Percentiles rank a stretch among this genome's conserved stretches.
Evolutionary conservation across 2,329 filamentous ascomycete species (phyloP).

Genomic region (Pyricularia grisea): DNA sequence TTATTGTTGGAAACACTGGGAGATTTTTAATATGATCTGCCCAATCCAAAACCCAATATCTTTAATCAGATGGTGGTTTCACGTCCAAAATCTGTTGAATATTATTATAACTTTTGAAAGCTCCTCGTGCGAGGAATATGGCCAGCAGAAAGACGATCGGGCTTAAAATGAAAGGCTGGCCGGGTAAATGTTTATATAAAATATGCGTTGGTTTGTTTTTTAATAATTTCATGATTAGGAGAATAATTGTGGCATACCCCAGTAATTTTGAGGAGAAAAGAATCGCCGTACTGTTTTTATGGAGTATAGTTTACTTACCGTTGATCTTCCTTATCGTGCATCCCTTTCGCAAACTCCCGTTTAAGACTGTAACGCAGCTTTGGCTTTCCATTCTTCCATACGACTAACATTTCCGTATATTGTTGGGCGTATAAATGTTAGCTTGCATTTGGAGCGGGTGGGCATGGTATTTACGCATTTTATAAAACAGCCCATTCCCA

Average conservation of each 20-base stretch:
- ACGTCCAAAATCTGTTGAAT: not conserved
- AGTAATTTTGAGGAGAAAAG: too few species aligned
- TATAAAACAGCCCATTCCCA: slow-evolving; percentile 6
- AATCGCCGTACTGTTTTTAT: not conserved
- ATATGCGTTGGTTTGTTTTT: not conserved
- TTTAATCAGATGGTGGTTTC: not conserved
- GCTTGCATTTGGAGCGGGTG: not conserved
- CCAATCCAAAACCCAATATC: slow-evolving; percentile 1
- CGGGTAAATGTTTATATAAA: not conserved
- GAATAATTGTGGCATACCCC: not conserved
- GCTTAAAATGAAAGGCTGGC: not conserved
- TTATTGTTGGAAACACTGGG: not conserved
- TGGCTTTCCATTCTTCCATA: slow-evolving; percentile 4
- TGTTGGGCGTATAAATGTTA: not conserved
- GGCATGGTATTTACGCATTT: not conserved
- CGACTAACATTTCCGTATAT: slow-evolving; percentile 5
- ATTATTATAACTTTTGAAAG: not conserved
- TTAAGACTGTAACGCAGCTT: slow-evolving; percentile 3
- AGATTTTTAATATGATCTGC: not conserved
- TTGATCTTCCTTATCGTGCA: slow-evolving; percentile 1
- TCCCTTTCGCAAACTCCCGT: not conserved
- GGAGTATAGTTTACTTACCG: not conserved
- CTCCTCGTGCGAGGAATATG: not conserved
- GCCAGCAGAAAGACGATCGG: slow-evolving; percentile 1
- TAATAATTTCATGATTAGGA: not conserved